phyloP scores from a whole-genome alignment of 352 stramenopile species.

The Pythium pyrilobum region DNA sequence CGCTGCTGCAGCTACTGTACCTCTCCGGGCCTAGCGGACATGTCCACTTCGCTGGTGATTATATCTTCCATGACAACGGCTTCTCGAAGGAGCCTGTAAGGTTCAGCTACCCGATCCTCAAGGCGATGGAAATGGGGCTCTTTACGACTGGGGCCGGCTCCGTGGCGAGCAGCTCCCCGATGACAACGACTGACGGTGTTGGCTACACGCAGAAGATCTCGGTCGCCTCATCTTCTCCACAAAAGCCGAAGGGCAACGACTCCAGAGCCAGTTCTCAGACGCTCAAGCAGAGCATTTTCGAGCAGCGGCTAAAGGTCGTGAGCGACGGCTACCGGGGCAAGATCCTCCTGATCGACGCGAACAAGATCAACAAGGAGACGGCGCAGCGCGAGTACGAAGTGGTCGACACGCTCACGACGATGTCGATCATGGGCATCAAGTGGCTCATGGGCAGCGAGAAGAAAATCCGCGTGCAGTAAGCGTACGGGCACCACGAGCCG shows the following conservation, averaged over 20 bases:
- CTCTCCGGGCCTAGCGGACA: constrained; percentile 42
- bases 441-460: constrained; percentile 30
- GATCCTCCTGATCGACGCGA: constrained; percentile 36
- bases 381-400: constrained; percentile 32
- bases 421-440: constrained; percentile 53
- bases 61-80: constrained; percentile 41
- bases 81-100: constrained; percentile 27
- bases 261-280: not conserved
- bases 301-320: constrained; percentile 29
- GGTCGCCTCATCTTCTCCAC: not conserved
- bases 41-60: constrained; percentile 40
- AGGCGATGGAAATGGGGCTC: constrained; percentile 32
- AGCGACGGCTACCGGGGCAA: constrained; percentile 28
- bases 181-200: no score
- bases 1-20: constrained; percentile 42
- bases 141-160: constrained; percentile 6
- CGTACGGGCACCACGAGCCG: no score
- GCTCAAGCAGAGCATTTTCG: constrained; percentile 36
- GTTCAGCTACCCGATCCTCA: constrained; percentile 31
- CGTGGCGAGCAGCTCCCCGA: not conserved
- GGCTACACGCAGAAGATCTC: no score
- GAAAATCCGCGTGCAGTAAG: constrained; percentile 6
- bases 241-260: not conserved
- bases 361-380: constrained; percentile 23
- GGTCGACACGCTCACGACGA: constrained; percentile 38